phyloP scores from a whole-genome alignment of 805 yeast genomes.

The Saccharomycopsis javanensis region DNA sequence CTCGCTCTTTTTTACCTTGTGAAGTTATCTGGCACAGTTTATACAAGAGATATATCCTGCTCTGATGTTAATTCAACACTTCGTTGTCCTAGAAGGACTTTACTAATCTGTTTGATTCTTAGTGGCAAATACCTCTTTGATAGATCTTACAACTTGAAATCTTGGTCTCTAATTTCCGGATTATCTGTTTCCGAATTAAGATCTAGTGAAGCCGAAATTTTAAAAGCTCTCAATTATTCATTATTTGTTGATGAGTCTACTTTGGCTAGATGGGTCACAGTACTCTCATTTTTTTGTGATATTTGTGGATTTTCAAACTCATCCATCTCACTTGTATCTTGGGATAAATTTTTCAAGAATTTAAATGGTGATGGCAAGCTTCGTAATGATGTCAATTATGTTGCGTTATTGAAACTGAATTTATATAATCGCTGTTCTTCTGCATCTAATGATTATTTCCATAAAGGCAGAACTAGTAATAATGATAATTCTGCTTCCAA shows the following conservation, averaged over 20 bases:
- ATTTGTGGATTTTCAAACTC: not conserved
- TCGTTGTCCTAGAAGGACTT: conserved; percentile 53
- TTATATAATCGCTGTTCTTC: not conserved
- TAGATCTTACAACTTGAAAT: conserved; percentile 52
- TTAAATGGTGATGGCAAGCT: conserved; percentile 9
- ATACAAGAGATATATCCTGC: conserved; percentile 17
- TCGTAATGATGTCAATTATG: conserved; percentile 3
- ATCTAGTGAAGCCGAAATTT: conserved; percentile 42
- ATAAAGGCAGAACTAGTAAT: not conserved
- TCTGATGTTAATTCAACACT: conserved; percentile 9
- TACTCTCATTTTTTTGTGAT: conserved; percentile 22
- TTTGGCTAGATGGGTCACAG: conserved; percentile 34
- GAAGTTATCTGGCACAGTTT: conserved; percentile 21
- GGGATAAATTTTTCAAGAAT: conserved; percentile 8
- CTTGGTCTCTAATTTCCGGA: conserved; percentile 73
- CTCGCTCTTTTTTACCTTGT: conserved; percentile 55
- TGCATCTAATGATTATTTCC: not conserved
- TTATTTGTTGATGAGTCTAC: conserved; percentile 40
- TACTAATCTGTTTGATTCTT: conserved; percentile 58
- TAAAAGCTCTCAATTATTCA: conserved; percentile 46
- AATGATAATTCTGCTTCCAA: not conserved
- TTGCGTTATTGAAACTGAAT: not conserved
- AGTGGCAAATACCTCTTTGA: conserved; percentile 71
- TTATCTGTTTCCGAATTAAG: conserved; percentile 41
- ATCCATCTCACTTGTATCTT: not conserved